Conservation (phyloP, 768 basidiomycete species). For the Rhodosporidiobolus sp. region DNA sequence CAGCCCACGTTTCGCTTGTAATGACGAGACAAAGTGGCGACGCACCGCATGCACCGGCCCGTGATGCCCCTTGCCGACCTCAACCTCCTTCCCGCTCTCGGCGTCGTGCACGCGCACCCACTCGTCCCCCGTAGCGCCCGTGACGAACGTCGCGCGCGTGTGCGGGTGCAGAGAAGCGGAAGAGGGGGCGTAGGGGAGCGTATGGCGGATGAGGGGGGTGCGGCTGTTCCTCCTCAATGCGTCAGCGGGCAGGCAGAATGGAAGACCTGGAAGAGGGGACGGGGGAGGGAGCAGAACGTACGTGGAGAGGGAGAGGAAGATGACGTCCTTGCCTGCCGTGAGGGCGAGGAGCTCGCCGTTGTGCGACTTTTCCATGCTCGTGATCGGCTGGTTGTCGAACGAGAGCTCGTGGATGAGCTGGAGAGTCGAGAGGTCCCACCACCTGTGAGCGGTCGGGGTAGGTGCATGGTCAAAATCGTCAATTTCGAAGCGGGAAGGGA, state of each 20-base stretch:
- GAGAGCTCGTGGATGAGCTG: conserved; percentile 60
- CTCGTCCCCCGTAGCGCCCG: conserved; percentile 81
- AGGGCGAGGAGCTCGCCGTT: conserved; percentile 58
- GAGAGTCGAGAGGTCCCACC: conserved; percentile 91
- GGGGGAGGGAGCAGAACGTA: too few species aligned
- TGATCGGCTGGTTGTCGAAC: conserved; percentile 75
- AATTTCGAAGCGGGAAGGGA: background rate
- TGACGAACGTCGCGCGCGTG: conserved; percentile 82
- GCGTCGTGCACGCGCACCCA: conserved; percentile 95
- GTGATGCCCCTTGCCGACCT: conserved; percentile 92
- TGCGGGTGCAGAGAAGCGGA: conserved; percentile 93
- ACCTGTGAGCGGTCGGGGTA: conserved; percentile 54
- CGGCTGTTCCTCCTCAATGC: conserved; percentile 3
- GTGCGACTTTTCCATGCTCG: conserved; percentile 86
- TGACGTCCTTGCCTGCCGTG: conserved; percentile 85
- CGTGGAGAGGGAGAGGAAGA: conserved; percentile 67
- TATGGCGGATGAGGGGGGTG: conserved; percentile 68
- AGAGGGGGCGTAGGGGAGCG: conserved; percentile 79
- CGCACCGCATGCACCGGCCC: conserved; percentile 86
- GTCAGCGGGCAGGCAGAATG: background rate
- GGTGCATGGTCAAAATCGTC: background rate
- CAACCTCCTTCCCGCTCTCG: conserved; percentile 75
- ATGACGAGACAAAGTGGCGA: too few species aligned
- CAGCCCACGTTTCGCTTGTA: too few species aligned
- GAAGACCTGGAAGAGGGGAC: background rate